Base-by-base conservation (phyloP, 2,329 filamentous ascomycete genomes). In the Beauveria varroae region DNA sequence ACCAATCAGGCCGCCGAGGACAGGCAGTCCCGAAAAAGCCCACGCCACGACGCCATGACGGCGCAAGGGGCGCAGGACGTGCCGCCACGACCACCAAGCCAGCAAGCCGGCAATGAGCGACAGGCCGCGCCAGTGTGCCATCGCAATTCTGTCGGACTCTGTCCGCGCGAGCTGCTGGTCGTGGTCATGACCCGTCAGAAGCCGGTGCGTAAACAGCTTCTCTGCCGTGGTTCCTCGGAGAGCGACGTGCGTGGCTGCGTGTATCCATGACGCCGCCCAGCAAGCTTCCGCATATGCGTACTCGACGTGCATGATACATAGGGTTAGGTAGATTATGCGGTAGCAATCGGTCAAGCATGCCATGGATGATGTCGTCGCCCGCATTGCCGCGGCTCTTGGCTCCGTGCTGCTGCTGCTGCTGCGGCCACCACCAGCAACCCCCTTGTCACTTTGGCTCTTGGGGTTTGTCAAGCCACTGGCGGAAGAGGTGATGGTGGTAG, bases 281-380 rank as follows among this genome's bases (percentile, higher is more conserved):
- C 67, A 68, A 3, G 66, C 55, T 41, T 72, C 68, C 0, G 65
- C 65, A 24, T 75, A 70, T 9, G 68, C 51, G 47, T 68, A 69
- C 64, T 76, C 75, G 2, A 68, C 50, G 1, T 62, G 65, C 0
- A 68, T 63, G 0, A 76, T 64, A 1, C 66, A 12, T 65, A 71
- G 69, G 0, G 68, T 51, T 0, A 73, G n/a, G 37, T 68, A 68
- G 2, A 64, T n/a, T 3, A 68, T 28, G 14, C 61, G 60, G n/a
- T 24, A 14, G 18, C n/a, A 30, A 30, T 60, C 57, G 20, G 43
- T 37, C 43, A 57, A 18, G 50, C 50, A 52, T 26, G 40, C 49
- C 49, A 44, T 46, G 5, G 8, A 41, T 18, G 41, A 34, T 43
- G 57, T 18, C 46, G 47, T 22, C 18, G 10, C 8, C 30, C 41